Evolutionary conservation across 768 basidiomycete genomes (phyloP).

Genomic region (Leccinum boreale): DNA sequence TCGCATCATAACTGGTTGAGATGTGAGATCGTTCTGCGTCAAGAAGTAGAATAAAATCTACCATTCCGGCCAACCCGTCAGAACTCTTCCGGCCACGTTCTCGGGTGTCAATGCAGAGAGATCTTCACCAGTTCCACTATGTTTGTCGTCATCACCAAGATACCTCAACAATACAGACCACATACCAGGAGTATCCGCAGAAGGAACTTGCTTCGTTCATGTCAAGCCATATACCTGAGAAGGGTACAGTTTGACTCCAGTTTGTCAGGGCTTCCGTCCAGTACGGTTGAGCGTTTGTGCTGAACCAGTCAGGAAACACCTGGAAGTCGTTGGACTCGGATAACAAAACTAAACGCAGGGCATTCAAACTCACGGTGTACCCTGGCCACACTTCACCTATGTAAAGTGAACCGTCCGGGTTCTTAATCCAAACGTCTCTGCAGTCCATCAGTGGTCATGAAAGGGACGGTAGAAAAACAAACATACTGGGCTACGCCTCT

Average conservation of each 20-base stretch:
- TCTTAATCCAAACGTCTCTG: slow-evolving; percentile 67
- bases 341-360: background rate
- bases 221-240: slow-evolving; percentile 64
- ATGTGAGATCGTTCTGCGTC: background rate
- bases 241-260: slow-evolving; percentile 47
- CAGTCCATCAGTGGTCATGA: background rate
- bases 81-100: slow-evolving; percentile 1
- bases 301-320: slow-evolving; percentile 63
- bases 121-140: slow-evolving; percentile 49
- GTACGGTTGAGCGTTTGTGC: slow-evolving; percentile 44
- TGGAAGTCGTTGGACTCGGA: slow-evolving; percentile 7
- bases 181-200: slow-evolving; percentile 55
- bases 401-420: slow-evolving; percentile 67
- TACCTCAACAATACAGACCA: background rate
- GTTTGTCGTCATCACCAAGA: background rate
- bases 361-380: slow-evolving; percentile 48
- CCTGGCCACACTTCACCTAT: slow-evolving; percentile 78
- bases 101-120: slow-evolving; percentile 40
- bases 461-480: background rate
- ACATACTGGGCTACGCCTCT: slow-evolving; percentile 55
- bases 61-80: slow-evolving; percentile 56
- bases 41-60: slow-evolving; percentile 16
- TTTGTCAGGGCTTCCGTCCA: slow-evolving; percentile 60
- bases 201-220: slow-evolving; percentile 67
- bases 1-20: slow-evolving; percentile 63